phyloP scores from a whole-genome alignment of 768 basidiomycete species.

The Rhizopogon salebrosus region DNA sequence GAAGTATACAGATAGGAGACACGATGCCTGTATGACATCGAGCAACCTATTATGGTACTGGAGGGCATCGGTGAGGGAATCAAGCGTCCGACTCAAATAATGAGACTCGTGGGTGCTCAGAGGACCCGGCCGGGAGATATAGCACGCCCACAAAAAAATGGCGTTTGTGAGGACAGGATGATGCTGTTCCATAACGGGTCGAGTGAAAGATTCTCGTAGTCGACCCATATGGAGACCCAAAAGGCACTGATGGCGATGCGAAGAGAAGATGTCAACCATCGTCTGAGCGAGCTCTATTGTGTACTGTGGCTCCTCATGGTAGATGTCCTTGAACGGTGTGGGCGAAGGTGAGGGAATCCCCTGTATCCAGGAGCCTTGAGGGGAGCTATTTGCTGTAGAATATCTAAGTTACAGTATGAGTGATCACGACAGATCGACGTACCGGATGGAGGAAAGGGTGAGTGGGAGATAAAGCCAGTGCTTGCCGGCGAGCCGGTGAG shows the following conservation, averaged over 20 bases:
- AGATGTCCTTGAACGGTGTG: slow-evolving; percentile 47
- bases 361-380: slow-evolving; percentile 47
- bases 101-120: slow-evolving; percentile 68
- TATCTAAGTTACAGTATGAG: slow-evolving; percentile 5
- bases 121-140: slow-evolving; percentile 66
- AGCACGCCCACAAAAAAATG: slow-evolving; percentile 81
- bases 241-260: slow-evolving; percentile 71
- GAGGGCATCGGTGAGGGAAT: slow-evolving; percentile 59
- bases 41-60: slow-evolving; percentile 48
- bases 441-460: slow-evolving; percentile 56
- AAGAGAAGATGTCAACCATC: slow-evolving; percentile 72
- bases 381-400: slow-evolving; percentile 40
- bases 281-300: slow-evolving; percentile 60
- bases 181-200: slow-evolving; percentile 52
- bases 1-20: slow-evolving; percentile 71
- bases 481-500: slow-evolving; percentile 46
- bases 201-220: slow-evolving; percentile 54
- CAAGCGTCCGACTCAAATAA: slow-evolving; percentile 61
- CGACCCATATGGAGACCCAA: slow-evolving; percentile 65
- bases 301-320: slow-evolving; percentile 40
- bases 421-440: slow-evolving; percentile 9
- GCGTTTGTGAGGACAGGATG: slow-evolving; percentile 77
- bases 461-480: slow-evolving; percentile 48
- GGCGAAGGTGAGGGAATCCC: slow-evolving; percentile 47
- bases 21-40: slow-evolving; percentile 74